These are phyloP conservation scores for Fragaria iinumae DNA, from an alignment of 306 rosid genomes.

Conservation along the genomic window DNA sequence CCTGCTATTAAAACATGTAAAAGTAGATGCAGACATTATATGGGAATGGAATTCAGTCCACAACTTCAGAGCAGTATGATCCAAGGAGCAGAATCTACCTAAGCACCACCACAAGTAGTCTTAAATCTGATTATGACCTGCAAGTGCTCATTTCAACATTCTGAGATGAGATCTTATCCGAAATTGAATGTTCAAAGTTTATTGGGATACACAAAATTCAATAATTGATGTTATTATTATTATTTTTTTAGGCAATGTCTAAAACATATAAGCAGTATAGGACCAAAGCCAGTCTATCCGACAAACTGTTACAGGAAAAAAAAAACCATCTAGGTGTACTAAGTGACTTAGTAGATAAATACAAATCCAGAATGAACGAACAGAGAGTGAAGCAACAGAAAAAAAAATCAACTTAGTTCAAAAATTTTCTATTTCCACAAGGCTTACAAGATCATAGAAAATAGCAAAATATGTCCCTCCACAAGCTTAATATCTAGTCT, in stretches of 20 bases:
- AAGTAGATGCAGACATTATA: constrained; percentile 8
- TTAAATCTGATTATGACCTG: constrained; percentile 1
- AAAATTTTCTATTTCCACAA: background rate
- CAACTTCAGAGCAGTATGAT: constrained; percentile 7
- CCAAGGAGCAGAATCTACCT: constrained; percentile 16
- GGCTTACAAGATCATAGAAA: constrained; percentile 9
- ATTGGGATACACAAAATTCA: constrained; percentile 1
- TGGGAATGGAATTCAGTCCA: constrained; percentile 11
- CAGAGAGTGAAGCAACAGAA: background rate
- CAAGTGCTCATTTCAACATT: background rate
- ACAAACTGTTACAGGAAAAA: background rate
- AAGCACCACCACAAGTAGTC: constrained; percentile 4
- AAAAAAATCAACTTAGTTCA: background rate
- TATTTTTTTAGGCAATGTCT: background rate
- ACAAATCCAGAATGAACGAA: background rate
- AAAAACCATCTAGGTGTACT: background rate
- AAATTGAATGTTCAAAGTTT: background rate
- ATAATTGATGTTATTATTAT: background rate
- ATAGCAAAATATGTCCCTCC: background rate
- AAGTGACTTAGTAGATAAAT: background rate
- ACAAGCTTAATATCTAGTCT: background rate
- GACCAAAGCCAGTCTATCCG: background rate
- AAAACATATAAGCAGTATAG: background rate
- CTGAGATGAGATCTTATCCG: background rate
- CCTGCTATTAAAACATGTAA: background rate